Evolutionary conservation across 2,329 filamentous ascomycete genomes (phyloP).

Genomic region (Knufia fluminis): DNA sequence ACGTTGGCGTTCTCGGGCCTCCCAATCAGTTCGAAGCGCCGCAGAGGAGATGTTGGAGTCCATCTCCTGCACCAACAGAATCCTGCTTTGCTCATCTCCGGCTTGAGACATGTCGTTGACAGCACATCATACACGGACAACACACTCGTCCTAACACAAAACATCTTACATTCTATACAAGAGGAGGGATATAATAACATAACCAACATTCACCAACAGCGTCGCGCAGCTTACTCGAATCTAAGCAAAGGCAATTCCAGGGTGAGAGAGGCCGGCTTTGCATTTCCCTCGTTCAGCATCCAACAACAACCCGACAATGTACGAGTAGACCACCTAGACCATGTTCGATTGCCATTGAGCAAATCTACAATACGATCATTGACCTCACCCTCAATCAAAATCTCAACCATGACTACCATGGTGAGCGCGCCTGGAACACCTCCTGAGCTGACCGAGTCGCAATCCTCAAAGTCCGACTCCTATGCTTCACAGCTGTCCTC

Average conservation of each 20-base stretch:
- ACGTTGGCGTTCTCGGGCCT: neutral
- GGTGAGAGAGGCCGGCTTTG: neutral
- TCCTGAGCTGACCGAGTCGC: conserved; percentile 71
- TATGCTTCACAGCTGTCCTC: conserved; percentile 72
- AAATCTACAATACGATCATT: neutral
- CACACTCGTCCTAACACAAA: neutral
- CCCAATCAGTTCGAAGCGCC: conserved; percentile 1
- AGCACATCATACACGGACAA: neutral
- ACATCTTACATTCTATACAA: neutral
- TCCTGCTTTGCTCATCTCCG: conserved; percentile 6
- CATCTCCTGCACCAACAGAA: neutral
- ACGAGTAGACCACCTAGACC: neutral
- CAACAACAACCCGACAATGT: no score
- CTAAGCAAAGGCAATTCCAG: neutral
- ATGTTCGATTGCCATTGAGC: neutral
- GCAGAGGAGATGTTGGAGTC: neutral
- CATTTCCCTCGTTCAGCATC: neutral
- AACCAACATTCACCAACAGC: neutral
- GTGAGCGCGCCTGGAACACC: conserved; percentile 54
- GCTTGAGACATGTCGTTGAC: neutral
- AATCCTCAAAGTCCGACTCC: conserved; percentile 78
- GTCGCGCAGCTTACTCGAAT: neutral
- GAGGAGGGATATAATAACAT: neutral
- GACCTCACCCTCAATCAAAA: conserved; percentile 6
- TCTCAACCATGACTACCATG: conserved; percentile 28